Base-by-base conservation (phyloP, 108 stramenopile species). In the Cylindrotheca closterium region DNA sequence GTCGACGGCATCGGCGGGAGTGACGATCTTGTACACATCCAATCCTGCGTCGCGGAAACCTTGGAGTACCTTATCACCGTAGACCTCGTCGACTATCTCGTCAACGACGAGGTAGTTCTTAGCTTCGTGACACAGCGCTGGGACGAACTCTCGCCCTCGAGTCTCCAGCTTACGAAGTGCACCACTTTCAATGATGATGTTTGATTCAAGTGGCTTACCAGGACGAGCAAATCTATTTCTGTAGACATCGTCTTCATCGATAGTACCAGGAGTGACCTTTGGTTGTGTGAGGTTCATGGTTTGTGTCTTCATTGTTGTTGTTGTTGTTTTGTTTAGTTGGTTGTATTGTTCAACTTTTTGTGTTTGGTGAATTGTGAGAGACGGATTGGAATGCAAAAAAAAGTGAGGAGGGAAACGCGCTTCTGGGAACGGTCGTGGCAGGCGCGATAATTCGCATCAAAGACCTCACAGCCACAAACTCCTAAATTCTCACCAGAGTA, bases 81-180 rank as follows among this genome's bases (percentile, higher is more conserved):
- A 66, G 46, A 58, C 26, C 19, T 58, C 57, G 54, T 75, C 37
- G 51, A 75, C 73, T 22, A 75, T 62, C 17, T 21, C 19, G 60
- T 75, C 73, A 31, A 68, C 68, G 48, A 75, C 33, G 8, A 75
- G 51, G 67, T 75, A 75, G 73, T 68, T 68, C 32, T 51, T 63
- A 17, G 67, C 59, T 22, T 61, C 67, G 33, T 70, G 73, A 1
- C 63, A 70, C 58, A 31, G 30, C 30, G 31, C 67, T 0, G 73
- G 73, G 52, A 75, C 33, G 24, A 61, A 30, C 25, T 63, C 61
- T 23, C 19, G 61, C 8, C 48, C 67, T 29, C 62, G 47, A n/a
- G 21, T 34, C 27, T 60, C 23, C 15, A 75, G 67, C 42, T 75
- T 70, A 0, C 63, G 30, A 25, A 75, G 45, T 8, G 68, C 54